phyloP scores from a whole-genome alignment of 1,284 basidiomycete genomes.

The Sphagnurus paluster region DNA sequence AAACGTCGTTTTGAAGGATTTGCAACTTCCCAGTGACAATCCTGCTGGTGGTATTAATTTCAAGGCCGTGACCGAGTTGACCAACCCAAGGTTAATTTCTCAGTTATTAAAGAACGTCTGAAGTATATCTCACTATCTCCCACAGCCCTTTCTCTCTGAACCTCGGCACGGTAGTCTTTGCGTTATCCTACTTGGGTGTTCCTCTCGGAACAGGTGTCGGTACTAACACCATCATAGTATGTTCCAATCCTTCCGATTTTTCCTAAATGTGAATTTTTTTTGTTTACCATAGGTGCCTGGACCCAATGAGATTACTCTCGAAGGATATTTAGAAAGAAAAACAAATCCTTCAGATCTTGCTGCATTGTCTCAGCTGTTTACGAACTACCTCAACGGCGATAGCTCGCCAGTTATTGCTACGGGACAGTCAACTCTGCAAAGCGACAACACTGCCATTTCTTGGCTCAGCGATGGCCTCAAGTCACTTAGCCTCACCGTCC shows the following conservation, averaged over 20 bases:
- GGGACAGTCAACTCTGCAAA: constrained; percentile 58
- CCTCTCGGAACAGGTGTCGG: constrained; percentile 61
- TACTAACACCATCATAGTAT: constrained; percentile 50
- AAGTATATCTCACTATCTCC: not conserved
- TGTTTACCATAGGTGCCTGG: constrained; percentile 45
- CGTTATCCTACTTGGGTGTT: constrained; percentile 60
- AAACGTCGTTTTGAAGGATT: constrained; percentile 58
- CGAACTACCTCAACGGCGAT: constrained; percentile 72
- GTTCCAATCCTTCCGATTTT: constrained; percentile 6
- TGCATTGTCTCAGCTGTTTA: constrained; percentile 65
- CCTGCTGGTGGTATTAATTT: constrained; percentile 72
- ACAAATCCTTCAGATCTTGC: constrained; percentile 48
- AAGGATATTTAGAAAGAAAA: constrained; percentile 61
- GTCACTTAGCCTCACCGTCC: constrained; percentile 57
- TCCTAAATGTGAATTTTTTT: not conserved
- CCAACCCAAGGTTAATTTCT: constrained; percentile 60
- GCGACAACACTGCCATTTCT: constrained; percentile 54
- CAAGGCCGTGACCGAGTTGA: constrained; percentile 55
- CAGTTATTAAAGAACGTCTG: not conserved
- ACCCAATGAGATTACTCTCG: constrained; percentile 61
- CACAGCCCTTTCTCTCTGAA: constrained; percentile 67
- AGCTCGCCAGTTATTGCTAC: constrained; percentile 58
- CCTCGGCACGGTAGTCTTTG: constrained; percentile 70
- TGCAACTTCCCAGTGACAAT: constrained; percentile 74
- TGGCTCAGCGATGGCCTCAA: constrained; percentile 71